Percentiles rank a stretch among this genome's conserved stretches.
Conservation (phyloP, 371 early-diverging fungal species). For the Mucor sp. region DNA sequence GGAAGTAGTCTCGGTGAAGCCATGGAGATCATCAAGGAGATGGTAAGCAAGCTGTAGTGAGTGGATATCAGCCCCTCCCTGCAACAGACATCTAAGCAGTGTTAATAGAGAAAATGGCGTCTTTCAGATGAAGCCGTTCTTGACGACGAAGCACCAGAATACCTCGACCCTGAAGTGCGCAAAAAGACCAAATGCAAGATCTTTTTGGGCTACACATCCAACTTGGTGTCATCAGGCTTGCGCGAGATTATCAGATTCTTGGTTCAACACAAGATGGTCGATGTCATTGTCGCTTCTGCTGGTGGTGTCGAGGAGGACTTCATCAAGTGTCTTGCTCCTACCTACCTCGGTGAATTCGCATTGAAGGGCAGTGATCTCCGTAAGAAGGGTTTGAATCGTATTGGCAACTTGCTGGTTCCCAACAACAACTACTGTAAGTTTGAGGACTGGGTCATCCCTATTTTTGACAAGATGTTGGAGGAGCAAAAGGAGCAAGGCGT, state of each 20-base stretch:
- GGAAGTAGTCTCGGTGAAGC: conserved; percentile 89
- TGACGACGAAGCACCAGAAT: conserved; percentile 68
- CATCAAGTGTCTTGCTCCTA: conserved; percentile 96
- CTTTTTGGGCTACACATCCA: conserved; percentile 98
- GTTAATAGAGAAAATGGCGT: conserved; percentile 75
- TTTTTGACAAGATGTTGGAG: conserved; percentile 91
- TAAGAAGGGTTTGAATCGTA: conserved; percentile 94
- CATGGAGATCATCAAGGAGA: conserved; percentile 85
- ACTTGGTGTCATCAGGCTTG: conserved; percentile 97
- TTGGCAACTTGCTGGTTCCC: conserved; percentile 98
- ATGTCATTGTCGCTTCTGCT: conserved; percentile 95
- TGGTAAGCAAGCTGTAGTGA: conserved; percentile 61
- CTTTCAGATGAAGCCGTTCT: conserved; percentile 82
- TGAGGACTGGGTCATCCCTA: conserved; percentile 97
- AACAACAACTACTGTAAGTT: conserved; percentile 99
- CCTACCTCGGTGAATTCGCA: conserved; percentile 87
- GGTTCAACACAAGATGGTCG: conserved; percentile 90
- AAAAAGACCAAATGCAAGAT: conserved; percentile 87
- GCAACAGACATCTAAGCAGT: neutral
- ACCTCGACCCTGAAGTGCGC: conserved; percentile 66
- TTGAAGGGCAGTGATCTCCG: conserved; percentile 86
- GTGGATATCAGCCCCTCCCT: neutral
- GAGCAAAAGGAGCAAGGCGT: conserved; percentile 79
- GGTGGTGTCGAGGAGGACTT: conserved; percentile 99
- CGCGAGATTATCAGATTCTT: conserved; percentile 94